A percentile compares a stretch with the other conserved stretches of the same genome.
phyloP scores from a whole-genome alignment of 2,329 filamentous ascomycete genomes.

The Colletotrichum sp. region DNA sequence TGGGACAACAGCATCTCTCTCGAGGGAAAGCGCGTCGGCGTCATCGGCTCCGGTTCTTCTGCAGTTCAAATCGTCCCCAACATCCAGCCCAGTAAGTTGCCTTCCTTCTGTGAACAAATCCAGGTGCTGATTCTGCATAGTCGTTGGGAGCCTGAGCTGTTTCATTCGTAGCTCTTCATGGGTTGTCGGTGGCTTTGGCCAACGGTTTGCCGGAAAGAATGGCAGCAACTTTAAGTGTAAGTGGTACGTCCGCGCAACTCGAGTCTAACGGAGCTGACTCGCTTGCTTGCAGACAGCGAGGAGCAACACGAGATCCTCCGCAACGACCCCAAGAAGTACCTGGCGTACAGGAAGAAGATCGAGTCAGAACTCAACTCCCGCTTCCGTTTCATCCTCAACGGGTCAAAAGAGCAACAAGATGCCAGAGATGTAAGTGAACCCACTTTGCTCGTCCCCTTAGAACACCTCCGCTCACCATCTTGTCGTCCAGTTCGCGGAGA shows the following conservation, averaged over 20 bases:
- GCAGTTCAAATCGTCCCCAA: conserved; percentile 37
- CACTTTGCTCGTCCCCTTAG: not conserved
- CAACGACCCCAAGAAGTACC: conserved; percentile 57
- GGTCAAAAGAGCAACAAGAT: conserved; percentile 45
- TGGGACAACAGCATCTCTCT: conserved; percentile 31
- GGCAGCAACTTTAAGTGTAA: conserved; percentile 51
- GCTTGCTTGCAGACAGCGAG: conserved; percentile 25
- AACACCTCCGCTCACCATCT: not conserved
- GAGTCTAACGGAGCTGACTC: not conserved
- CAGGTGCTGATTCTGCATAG: not conserved
- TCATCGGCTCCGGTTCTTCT: conserved; percentile 33
- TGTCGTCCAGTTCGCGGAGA: not conserved
- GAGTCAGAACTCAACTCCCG: conserved; percentile 55
- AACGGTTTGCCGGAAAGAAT: conserved; percentile 48
- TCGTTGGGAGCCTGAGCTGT: conserved; percentile 11
- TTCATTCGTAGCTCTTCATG: conserved; percentile 47
- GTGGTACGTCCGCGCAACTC: not conserved
- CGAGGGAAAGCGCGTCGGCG: conserved; percentile 30
- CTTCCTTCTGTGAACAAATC: not conserved
- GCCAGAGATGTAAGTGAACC: conserved; percentile 28
- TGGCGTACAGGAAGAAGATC: conserved; percentile 53
- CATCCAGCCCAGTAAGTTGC: conserved; percentile 22
- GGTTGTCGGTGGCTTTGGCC: conserved; percentile 53
- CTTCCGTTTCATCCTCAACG: conserved; percentile 59
- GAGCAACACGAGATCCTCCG: conserved; percentile 54